phyloP scores from a whole-genome alignment of 2,329 filamentous ascomycete genomes.

The Alternaria conjuncta region DNA sequence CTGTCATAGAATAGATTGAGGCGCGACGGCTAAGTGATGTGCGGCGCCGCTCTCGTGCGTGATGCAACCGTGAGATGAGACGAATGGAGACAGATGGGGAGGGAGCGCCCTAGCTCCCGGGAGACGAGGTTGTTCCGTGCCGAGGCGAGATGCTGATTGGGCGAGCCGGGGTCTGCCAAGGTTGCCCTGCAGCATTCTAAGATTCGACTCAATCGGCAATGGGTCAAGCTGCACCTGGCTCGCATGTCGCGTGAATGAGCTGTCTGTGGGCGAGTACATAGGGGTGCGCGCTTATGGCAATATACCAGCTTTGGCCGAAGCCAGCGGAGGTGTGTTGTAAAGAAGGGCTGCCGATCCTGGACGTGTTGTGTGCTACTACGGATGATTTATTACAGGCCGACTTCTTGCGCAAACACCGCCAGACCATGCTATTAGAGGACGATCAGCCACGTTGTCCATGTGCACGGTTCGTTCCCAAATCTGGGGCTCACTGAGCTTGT shows the following conservation, averaged over 20 bases:
- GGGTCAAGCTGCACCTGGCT: conserved; percentile 1
- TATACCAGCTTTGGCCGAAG: background rate
- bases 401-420: background rate
- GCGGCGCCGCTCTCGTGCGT: conserved; percentile 8
- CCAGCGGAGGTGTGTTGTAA: background rate
- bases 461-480: conserved; percentile 4
- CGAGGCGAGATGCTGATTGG: conserved; percentile 1
- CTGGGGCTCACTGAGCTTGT: conserved; percentile 4
- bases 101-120: background rate
- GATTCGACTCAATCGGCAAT: conserved; percentile 3
- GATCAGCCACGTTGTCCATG: conserved; percentile 13
- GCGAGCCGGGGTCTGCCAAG: background rate
- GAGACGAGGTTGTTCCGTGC: background rate
- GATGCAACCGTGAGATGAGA: conserved; percentile 4
- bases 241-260: background rate
- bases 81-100: background rate
- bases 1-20: background rate
- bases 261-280: background rate
- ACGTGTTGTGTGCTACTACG: background rate
- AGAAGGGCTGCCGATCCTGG: background rate
- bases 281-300: background rate
- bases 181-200: conserved; percentile 9
- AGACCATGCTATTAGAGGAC: background rate
- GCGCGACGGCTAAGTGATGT: conserved; percentile 1
- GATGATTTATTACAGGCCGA: background rate